Conservation (phyloP, 2,329 filamentous ascomycete species). For the Tolypocladium pustulatum region DNA sequence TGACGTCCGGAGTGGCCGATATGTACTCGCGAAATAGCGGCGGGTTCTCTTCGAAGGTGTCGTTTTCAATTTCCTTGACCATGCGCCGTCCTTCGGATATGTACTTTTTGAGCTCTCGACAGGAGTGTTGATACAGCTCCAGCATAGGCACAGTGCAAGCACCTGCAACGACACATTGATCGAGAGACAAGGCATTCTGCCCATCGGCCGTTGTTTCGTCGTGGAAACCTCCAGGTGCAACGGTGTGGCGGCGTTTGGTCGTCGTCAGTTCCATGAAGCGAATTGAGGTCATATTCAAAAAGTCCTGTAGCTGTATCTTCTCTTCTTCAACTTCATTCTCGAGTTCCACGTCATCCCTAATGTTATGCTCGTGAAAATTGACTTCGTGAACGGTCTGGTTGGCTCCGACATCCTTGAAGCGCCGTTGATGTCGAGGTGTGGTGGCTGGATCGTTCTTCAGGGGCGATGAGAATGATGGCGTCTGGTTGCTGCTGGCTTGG, state of each 20-base stretch:
- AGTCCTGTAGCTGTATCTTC: conserved; percentile 77
- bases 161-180: conserved; percentile 75
- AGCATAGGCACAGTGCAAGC: conserved; percentile 89
- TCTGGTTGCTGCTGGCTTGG: conserved; percentile 28
- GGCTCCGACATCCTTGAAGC: conserved; percentile 43
- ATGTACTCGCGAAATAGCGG: conserved; percentile 88
- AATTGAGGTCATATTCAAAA: conserved; percentile 90
- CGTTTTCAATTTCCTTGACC: conserved; percentile 80
- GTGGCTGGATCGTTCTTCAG: conserved; percentile 30
- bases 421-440: conserved; percentile 45
- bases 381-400: conserved; percentile 34
- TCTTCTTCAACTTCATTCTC: conserved; percentile 41
- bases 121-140: conserved; percentile 91
- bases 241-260: conserved; percentile 82
- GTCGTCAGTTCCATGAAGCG: conserved; percentile 98
- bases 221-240: conserved; percentile 43
- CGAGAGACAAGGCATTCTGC: conserved; percentile 49
- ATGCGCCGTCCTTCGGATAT: conserved; percentile 87
- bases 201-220: conserved; percentile 28
- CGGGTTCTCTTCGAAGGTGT: conserved; percentile 84
- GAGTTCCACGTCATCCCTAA: conserved; percentile 29
- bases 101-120: conserved; percentile 91
- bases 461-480: conserved; percentile 36
- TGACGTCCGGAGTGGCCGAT: conserved; percentile 72
- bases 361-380: conserved; percentile 30